Base-by-base conservation (phyloP, 2,329 filamentous ascomycete species). In the Cercospora sp. region DNA sequence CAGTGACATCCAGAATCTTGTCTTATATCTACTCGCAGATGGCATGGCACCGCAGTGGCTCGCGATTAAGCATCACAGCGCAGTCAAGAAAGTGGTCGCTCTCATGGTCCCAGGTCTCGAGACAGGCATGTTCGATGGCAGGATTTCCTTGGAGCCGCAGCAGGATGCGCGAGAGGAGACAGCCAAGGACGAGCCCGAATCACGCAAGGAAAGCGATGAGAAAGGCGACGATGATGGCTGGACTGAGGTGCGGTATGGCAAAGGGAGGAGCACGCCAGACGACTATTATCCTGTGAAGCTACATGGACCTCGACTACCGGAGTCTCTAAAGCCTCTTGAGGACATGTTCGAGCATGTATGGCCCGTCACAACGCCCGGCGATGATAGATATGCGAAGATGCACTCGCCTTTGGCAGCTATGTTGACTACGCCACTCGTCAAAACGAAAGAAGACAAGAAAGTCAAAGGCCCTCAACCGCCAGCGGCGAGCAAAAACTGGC, bases 31-130 rank as follows among this genome's bases (percentile, higher is more conserved):
- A 69, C 83, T 90, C 65, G 85, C 86, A n/a, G 87, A 89, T 74
- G 86, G 84, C 8, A 80, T 83, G 34, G 85, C 85, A 28, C 88
- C 88, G n/a, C 86, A 88, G 75, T 90, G 87, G 87, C 84, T 88
- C 16, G 85, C 87, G 32, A 81, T 90, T 67, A 84, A 83, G 69
- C 85, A 89, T 75, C 85, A 85, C 55, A 80, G 79, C 18, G 81
- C 83, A 68, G 83, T 90, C 49, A 81, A 82, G 66, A 96, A 95
- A 81, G 90, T 96, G 32, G 94, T 98, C 32, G 87, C 92, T 49
- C 82, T 99, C 72, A 94, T 97, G 91, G 89, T 97, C 10, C 95
- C 95, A 10, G 95, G 95, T 0, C 82, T 99, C 26, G 94, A 98
- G 77, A 87, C 92, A 75, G 91, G 89, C 70, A 95, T 98, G 91